phyloP scores from a whole-genome alignment of 441 rosid genomes.

The Populus hybrid region DNA sequence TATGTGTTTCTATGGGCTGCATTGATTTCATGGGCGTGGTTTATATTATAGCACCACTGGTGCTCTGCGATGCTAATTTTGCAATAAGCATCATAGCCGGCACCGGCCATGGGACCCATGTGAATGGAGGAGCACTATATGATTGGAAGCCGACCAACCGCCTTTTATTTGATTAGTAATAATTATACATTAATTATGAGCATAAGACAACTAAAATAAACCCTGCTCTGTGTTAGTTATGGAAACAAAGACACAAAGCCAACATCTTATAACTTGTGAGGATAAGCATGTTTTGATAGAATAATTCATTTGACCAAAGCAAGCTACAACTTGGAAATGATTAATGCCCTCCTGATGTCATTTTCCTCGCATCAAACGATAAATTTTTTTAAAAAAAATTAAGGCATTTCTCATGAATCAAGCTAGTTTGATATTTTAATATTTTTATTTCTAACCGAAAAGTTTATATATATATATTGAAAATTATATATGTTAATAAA shows the following conservation, averaged over 20 bases:
- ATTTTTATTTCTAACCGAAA: too few species aligned
- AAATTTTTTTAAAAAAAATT: too few species aligned
- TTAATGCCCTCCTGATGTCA: background rate
- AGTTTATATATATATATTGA: too few species aligned
- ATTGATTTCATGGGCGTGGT: background rate
- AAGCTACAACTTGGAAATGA: background rate
- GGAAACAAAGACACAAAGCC: background rate
- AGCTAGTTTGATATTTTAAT: too few species aligned
- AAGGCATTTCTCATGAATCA: too few species aligned
- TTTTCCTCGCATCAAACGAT: background rate
- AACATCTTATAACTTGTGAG: background rate
- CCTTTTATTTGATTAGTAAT: constrained; percentile 32
- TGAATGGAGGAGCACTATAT: constrained; percentile 10
- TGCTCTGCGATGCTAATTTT: background rate
- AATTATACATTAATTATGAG: constrained; percentile 31
- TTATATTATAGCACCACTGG: constrained; percentile 1
- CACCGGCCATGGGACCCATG: constrained; percentile 45
- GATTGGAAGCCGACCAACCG: constrained; percentile 64
- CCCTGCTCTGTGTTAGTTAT: constrained; percentile 23
- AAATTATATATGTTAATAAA: too few species aligned
- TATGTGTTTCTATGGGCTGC: background rate
- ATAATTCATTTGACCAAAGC: background rate
- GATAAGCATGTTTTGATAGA: background rate
- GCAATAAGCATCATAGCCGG: constrained; percentile 25
- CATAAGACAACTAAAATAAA: constrained; percentile 29